A percentile compares a stretch with the other conserved stretches of the same genome.
Conservation (phyloP, 1,284 basidiomycete species). For the Mycena citricolor region DNA sequence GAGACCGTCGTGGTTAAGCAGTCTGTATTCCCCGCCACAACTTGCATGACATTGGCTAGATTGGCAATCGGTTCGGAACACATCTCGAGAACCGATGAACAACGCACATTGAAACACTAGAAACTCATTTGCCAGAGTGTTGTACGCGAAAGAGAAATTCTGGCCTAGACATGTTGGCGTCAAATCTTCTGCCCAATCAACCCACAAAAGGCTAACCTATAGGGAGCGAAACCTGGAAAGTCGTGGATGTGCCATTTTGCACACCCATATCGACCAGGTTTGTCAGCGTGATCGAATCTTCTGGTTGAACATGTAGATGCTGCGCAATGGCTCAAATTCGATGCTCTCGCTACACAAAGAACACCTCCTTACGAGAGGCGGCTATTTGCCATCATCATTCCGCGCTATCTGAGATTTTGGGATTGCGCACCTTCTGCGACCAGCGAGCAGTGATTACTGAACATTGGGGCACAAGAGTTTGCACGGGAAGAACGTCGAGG, state of each 20-base stretch:
- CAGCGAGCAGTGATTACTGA: no score
- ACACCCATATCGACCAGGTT: slow-evolving; percentile 8
- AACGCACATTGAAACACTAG: slow-evolving; percentile 8
- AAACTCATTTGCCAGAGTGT: slow-evolving; percentile 7
- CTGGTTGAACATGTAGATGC: slow-evolving; percentile 13
- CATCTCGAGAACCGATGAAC: no score
- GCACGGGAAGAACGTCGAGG: no score
- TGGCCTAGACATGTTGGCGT: slow-evolving; percentile 1
- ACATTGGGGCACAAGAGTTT: no score
- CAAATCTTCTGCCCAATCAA: no score
- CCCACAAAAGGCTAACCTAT: slow-evolving; percentile 3
- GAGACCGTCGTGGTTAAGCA: no score
- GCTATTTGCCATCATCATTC: no score
- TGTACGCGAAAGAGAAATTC: slow-evolving; percentile 10
- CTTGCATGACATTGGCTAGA: slow-evolving; percentile 5
- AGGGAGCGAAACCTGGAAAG: slow-evolving; percentile 1
- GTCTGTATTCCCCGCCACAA: neutral
- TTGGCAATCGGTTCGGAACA: no score
- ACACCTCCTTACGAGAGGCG: no score
- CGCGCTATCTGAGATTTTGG: no score
- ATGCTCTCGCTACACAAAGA: neutral
- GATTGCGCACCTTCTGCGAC: no score
- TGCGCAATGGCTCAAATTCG: neutral
- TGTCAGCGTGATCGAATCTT: neutral
- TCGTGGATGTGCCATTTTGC: slow-evolving; percentile 7